Base-by-base conservation (phyloP, 805 yeast genomes). In the Candida boleticola region DNA sequence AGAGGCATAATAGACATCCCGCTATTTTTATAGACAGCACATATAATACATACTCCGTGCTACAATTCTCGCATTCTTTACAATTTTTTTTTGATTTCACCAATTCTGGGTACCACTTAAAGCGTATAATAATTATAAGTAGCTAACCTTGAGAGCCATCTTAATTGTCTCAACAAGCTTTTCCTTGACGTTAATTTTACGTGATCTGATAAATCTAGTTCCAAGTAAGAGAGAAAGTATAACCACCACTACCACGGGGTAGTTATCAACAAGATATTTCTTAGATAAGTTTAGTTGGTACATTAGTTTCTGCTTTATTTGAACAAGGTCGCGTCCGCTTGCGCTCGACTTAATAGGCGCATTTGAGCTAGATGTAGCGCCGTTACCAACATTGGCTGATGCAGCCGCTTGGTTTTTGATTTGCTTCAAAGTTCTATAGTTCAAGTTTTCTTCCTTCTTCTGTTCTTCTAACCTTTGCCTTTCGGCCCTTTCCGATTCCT, bases 101-200 rank as follows among this genome's bases (percentile, higher is more conserved):
- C n/a, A n/a, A n/a, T n/a, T n/a, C n/a, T 23, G 11, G 7, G 13
- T 19, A 6, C 20, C 17, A 29, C 35, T 31, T n/a, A n/a, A n/a
- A n/a, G n/a, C n/a, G n/a, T n/a, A n/a, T n/a, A n/a, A n/a, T n/a
- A 19, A n/a, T 49, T 53, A 68, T 36, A 70, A 50, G 41, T 69
- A 70, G 34, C 66, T 64, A 39, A 70, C 60, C 50, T 68, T 65
- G 49, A 70, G 66, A n/a, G 75, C 75, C 75, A 70, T 70, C 44
- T 52, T 50, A 32, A 70, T 46, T 1, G 74, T 68, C 42, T 69
- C 71, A 43, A 48, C 52, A 18, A 69, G 30, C 41, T 55, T 49
- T n/a, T 63, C 63, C 34, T 50, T 54, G 5, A 68, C 30, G 41
- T 63, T 61, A 9, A 63, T 46, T 39, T 52, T 60, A 26, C 50